Base-by-base conservation (phyloP, 192 early-diverging fungal species). In the Neocallimastix lanati region DNA sequence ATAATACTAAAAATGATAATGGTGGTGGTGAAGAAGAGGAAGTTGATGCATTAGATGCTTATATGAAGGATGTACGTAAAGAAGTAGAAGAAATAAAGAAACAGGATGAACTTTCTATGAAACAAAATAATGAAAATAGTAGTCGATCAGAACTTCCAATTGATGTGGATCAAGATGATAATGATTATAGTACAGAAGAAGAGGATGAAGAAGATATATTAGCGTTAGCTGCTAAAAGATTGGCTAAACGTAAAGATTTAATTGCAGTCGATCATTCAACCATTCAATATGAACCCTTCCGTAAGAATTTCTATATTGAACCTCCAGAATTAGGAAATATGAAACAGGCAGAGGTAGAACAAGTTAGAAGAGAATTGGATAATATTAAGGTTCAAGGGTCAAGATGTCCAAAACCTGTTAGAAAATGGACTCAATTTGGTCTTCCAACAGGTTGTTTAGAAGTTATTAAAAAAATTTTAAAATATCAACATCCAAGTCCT, bases 351-450 rank as follows among this genome's bases (percentile, higher is more conserved):
- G 92, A 97, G 76, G 94, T 99, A 7, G 93, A 96, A 28, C 85
- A 88, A 77, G 87, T 94, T 82, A 90, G 96, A 15, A 83, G 88
- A 21, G 95, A 96, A 80, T 83, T 98, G 38, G 95, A 95, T 35
- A 96, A 93, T 0, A 95, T 98, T 81, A 97, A 96, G 83, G 93
- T 98, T 78, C 92, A 96, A 29, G 96, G 96, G 40, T 88, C 90
- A 2, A 87, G 94, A 30, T 94, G 94, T 78, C 96, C 97, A 2
- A 98, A 99, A 83, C 96, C 97, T 2, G 93, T 95, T 28, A 86
- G 91, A 35, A 94, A 92, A 84, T 98, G 96, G 96, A 94, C 96
- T 13, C 94, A 98, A 79, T 96, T 95, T 85, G 97, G 97, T 27
- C 86, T 98, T n/a, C 96, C 96, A 1, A 80, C 38, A 15, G 82